Conservation (phyloP, 2,329 filamentous ascomycete genomes). For the Pestalotiopsis sp. region DNA sequence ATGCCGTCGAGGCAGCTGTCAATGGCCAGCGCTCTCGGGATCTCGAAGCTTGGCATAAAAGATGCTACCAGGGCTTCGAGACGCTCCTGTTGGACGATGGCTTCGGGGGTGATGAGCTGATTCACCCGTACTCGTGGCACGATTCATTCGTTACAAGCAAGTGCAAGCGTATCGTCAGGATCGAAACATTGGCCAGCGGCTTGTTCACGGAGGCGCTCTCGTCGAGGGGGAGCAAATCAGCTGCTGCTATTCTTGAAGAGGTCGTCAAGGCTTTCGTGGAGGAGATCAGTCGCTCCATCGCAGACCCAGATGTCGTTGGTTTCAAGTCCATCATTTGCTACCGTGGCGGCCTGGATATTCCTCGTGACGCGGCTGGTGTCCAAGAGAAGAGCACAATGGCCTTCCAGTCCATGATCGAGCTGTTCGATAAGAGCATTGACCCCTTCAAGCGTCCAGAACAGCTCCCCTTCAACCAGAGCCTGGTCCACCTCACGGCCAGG, state of each 20-base stretch:
- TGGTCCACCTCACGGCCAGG: slow-evolving; percentile 67
- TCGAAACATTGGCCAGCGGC: slow-evolving; percentile 66
- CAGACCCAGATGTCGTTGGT: slow-evolving; percentile 69
- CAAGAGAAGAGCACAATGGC: slow-evolving; percentile 42
- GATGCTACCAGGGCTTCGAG: slow-evolving; percentile 73
- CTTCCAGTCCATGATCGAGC: slow-evolving; percentile 37
- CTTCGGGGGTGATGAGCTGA: slow-evolving; percentile 56
- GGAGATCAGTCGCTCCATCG: slow-evolving; percentile 58
- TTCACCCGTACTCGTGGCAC: slow-evolving; percentile 66
- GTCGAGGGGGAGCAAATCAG: slow-evolving; percentile 34
- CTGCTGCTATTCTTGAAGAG: slow-evolving; percentile 39
- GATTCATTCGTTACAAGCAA: slow-evolving; percentile 64
- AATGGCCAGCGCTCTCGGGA: slow-evolving; percentile 43
- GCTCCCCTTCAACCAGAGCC: slow-evolving; percentile 67
- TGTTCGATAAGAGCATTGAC: slow-evolving; percentile 26
- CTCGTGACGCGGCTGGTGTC: slow-evolving; percentile 36
- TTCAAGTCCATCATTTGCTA: slow-evolving; percentile 89
- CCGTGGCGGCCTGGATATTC: slow-evolving; percentile 70
- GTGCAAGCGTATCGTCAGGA: slow-evolving; percentile 75
- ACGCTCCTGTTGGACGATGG: slow-evolving; percentile 80
- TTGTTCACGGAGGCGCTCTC: slow-evolving; percentile 12
- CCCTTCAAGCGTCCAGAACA: slow-evolving; percentile 60
- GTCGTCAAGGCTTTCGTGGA: slow-evolving; percentile 53
- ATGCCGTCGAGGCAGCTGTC: slow-evolving; percentile 48
- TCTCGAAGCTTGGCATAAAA: slow-evolving; percentile 59